Percentiles rank a stretch among this genome's conserved stretches.
Evolutionary conservation across 805 yeast species (phyloP).

Genomic region (Zygotorulaspora sp.): DNA sequence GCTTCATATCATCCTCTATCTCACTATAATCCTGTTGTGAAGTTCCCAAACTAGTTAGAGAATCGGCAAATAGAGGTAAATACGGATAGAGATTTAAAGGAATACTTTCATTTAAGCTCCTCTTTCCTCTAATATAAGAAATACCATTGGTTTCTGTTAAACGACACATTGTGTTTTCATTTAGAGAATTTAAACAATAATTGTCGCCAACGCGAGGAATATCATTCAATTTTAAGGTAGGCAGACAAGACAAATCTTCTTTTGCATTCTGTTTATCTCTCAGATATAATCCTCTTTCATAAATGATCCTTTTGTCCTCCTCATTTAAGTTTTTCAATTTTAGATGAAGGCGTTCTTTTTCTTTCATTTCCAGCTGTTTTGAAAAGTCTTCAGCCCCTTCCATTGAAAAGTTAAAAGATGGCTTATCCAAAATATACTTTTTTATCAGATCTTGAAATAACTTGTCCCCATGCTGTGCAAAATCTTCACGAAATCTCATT

Average conservation of each 20-base stretch:
- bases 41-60: slow-evolving; percentile 88
- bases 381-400: slow-evolving; percentile 59
- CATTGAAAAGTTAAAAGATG: slow-evolving; percentile 72
- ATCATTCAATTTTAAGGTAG: slow-evolving; percentile 70
- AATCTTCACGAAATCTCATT: slow-evolving; percentile 56
- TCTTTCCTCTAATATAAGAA: slow-evolving; percentile 67
- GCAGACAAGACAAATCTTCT: slow-evolving; percentile 76
- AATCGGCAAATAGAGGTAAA: slow-evolving; percentile 71
- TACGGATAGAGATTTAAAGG: slow-evolving; percentile 63
- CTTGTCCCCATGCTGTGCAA: slow-evolving; percentile 45
- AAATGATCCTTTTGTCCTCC: slow-evolving; percentile 54
- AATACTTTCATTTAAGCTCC: slow-evolving; percentile 48
- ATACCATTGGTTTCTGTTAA: slow-evolving; percentile 76
- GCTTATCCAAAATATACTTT: slow-evolving; percentile 47
- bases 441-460: slow-evolving; percentile 59
- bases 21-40: slow-evolving; percentile 61
- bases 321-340: slow-evolving; percentile 45
- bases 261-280: slow-evolving; percentile 58
- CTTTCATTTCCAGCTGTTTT: slow-evolving; percentile 49
- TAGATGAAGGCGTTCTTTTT: slow-evolving; percentile 44
- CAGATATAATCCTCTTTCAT: slow-evolving; percentile 54
- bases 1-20: slow-evolving; percentile 78
- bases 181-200: slow-evolving; percentile 36
- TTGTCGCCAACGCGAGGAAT: slow-evolving; percentile 54
- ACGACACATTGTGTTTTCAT: slow-evolving; percentile 40